Evolutionary conservation across 495 filamentous ascomycete species (phyloP), one percentile per base, ranked within the genome.

Genomic region (Achaetomiella virescens): DNA sequence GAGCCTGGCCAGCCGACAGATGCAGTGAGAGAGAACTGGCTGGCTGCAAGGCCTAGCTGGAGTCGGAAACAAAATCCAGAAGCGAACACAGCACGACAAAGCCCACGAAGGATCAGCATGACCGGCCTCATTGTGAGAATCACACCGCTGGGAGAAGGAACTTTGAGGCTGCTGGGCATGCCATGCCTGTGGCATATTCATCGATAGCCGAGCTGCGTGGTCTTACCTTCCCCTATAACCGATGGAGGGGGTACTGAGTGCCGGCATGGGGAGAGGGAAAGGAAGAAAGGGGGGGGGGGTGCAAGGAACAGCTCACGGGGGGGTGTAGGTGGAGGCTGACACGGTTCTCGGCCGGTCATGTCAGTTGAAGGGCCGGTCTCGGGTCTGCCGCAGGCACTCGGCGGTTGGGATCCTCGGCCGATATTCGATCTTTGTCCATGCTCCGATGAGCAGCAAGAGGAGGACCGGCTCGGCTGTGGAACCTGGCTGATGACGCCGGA

Each of bases 41-140:
- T 45, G 14, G 48, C 29, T 51, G 42, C 52, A 53, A 24, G 22
- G 22, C 36, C 52, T 42, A 58, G 50, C 54, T 46, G 37, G 20
- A 47, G 48, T 31, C 37, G 52, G 52, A 52, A 42, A 56, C 46
- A 25, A 33, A 35, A 25, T 48, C 18, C 49, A n/a, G 27, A 35
- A 44, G 25, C 31, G 37, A 35, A n/a, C 17, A 45, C 37, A 42
- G 35, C 11, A 18, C 43, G 22, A 27, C 29, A 33, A 22, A 35
- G 20, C 20, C 18, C 15, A 27, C 14, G 38, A 50, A 17, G 17
- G n/a, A 15, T 11, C 44, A 38, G 41, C 4, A 29, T 21, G 33
- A 15, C 27, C 18, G 42, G 17, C n/a, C 18, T 17, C 17, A n/a
- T 4, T 20, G 27, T 29, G 38, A 27, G 36, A 7, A 15, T 35